Evolutionary conservation across 371 early-diverging fungal genomes (phyloP).

Genomic region (Mortierella sp.): DNA sequence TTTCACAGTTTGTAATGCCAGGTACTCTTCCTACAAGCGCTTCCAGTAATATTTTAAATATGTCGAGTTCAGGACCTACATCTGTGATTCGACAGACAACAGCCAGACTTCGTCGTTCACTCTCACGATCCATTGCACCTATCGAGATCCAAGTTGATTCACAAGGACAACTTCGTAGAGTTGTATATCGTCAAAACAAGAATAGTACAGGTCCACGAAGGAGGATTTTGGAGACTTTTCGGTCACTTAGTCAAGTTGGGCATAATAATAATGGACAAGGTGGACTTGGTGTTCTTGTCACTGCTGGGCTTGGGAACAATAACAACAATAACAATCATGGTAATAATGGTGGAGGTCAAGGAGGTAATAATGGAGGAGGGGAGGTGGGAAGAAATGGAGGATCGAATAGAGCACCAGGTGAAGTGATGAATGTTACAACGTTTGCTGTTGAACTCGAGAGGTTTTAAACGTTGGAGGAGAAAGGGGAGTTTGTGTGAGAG

Average conservation of each 20-base stretch:
- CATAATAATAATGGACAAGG: slow-evolving; percentile 19
- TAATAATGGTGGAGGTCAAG: neutral
- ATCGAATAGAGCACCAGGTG: slow-evolving; percentile 29
- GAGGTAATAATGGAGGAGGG: neutral
- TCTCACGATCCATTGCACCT: slow-evolving; percentile 31
- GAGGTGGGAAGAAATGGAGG: slow-evolving; percentile 1
- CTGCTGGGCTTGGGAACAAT: slow-evolving; percentile 22
- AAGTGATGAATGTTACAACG: slow-evolving; percentile 55
- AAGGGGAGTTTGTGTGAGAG: neutral
- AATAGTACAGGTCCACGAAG: slow-evolving; percentile 28
- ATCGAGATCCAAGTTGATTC: slow-evolving; percentile 50
- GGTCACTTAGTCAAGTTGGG: slow-evolving; percentile 46
- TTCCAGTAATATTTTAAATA: slow-evolving; percentile 13
- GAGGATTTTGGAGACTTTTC: slow-evolving; percentile 43
- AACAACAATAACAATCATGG: slow-evolving; percentile 5
- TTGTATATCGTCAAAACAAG: slow-evolving; percentile 28
- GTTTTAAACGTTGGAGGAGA: slow-evolving; percentile 9
- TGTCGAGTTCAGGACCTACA: slow-evolving; percentile 2
- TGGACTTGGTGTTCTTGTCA: slow-evolving; percentile 29
- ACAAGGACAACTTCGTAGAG: slow-evolving; percentile 36
- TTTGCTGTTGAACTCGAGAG: slow-evolving; percentile 51
- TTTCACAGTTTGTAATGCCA: neutral
- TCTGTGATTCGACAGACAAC: slow-evolving; percentile 45
- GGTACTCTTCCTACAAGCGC: slow-evolving; percentile 22
- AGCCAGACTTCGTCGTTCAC: slow-evolving; percentile 38